A percentile compares a stretch with the other conserved stretches of the same genome.
Evolutionary conservation across 2,329 filamentous ascomycete species (phyloP).

Genomic region (Conoideocrella luteorostrata): DNA sequence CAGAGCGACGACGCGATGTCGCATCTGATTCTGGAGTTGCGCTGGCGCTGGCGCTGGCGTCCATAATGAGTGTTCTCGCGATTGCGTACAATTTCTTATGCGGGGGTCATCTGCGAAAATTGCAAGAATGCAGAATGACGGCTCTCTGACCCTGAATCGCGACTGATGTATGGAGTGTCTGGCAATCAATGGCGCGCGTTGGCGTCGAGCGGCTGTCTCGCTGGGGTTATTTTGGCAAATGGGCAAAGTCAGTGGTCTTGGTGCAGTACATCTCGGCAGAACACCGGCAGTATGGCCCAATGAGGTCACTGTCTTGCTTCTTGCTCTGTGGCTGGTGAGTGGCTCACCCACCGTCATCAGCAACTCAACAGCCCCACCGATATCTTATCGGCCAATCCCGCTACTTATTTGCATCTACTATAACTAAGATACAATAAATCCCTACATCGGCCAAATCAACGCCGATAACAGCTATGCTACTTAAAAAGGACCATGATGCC

Average conservation of each 20-base stretch:
- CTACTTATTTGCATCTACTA: no score
- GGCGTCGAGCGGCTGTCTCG: slow-evolving; percentile 8
- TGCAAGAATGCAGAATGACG: slow-evolving; percentile 4
- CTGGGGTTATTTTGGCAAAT: slow-evolving; percentile 10
- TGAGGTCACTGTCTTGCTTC: no score
- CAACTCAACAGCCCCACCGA: background rate
- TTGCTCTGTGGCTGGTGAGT: no score
- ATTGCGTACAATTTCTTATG: slow-evolving; percentile 8
- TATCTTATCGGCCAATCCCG: slow-evolving; percentile 2
- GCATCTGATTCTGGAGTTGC: slow-evolving; percentile 38
- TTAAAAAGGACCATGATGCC: no score
- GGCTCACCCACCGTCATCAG: no score
- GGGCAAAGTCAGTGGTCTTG: slow-evolving; percentile 2
- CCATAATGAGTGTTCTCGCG: slow-evolving; percentile 13
- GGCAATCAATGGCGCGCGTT: slow-evolving; percentile 11
- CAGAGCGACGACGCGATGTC: slow-evolving; percentile 57
- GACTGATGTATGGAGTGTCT: slow-evolving; percentile 6
- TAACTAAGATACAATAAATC: no score
- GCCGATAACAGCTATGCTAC: background rate
- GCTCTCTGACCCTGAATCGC: slow-evolving; percentile 3
- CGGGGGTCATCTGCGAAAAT: slow-evolving; percentile 13
- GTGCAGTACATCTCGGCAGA: slow-evolving; percentile 1
- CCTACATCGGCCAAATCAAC: slow-evolving; percentile 1
- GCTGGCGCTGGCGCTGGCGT: slow-evolving; percentile 11
- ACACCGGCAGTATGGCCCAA: no score